Evolutionary conservation across 2,329 filamentous ascomycete species (phyloP), one percentile per base, ranked within the genome.

Genomic region (Pseudocercospora eumusae): DNA sequence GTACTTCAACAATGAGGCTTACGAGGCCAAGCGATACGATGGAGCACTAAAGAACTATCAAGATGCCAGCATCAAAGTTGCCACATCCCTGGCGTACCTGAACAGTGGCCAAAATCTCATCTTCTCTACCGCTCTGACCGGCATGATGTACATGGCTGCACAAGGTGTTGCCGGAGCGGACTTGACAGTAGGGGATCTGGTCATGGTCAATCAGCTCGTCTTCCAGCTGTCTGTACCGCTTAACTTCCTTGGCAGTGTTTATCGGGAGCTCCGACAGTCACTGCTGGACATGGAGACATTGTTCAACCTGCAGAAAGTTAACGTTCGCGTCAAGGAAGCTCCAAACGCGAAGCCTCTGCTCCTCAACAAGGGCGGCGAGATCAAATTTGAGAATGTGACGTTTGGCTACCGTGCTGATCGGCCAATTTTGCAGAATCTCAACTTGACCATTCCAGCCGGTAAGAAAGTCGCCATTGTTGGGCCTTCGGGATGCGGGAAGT

Each of bases 1-100:
- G 73, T 96, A 98, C 80, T 99, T 98, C 80, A 99, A 99, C 81
- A 99, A 99, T 73, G 96, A 99, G 74, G 91, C 90, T 68, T 98
- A 92, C 68, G 95, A 99, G 79, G 91, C 96, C 47, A 84, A 85
- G 31, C 86, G 95, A 45, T 99, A 99, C 75, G 93, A 98, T 76
- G 86, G 88, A 70, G 92, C 95, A 0, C 81, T 99, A 23, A 84
- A 88, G 67, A 84, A 88, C 62, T 99, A 99, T 75, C 91, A 99
- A 75, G 89, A 89, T 75, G 93, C 92, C 61, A 96, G 92, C 15
- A 98, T 99, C 81, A 98, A 98, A 75, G 91, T 99, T 33, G 92
- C 92, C 9, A 99, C 95, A 0, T 98, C 93, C 3, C 80, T 99
- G 45, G 90, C 95, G 0, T 88, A 96, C 58, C 85, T 99, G 65